phyloP scores from a whole-genome alignment of 495 filamentous ascomycete genomes.

The Symbiotaphrina buchneri region DNA sequence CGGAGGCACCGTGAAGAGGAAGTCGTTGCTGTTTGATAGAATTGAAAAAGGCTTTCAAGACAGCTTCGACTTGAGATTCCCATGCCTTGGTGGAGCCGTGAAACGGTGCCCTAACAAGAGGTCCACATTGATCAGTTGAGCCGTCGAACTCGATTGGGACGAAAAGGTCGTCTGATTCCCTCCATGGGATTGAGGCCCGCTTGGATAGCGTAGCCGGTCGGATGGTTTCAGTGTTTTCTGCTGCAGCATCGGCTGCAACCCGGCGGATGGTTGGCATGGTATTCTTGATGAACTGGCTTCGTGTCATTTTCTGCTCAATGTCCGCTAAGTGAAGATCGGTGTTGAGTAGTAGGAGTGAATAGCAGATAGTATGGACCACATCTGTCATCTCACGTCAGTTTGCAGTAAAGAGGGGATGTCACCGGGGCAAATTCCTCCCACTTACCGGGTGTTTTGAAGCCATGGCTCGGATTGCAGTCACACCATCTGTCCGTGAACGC shows the following conservation, averaged over 20 bases:
- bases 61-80: constrained; percentile 73
- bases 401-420: neutral
- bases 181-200: constrained; percentile 14
- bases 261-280: constrained; percentile 76
- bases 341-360: constrained; percentile 85
- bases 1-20: constrained; percentile 47
- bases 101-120: constrained; percentile 65
- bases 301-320: constrained; percentile 90
- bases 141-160: constrained; percentile 8
- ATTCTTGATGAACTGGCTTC: constrained; percentile 84
- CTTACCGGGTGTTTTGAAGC: constrained; percentile 72
- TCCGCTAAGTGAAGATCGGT: constrained; percentile 91
- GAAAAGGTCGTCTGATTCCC: neutral
- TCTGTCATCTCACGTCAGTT: constrained; percentile 23
- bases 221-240: constrained; percentile 38
- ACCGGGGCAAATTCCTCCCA: neutral
- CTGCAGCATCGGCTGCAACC: constrained; percentile 44
- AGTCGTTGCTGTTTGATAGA: constrained; percentile 71
- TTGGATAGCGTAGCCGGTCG: constrained; percentile 21
- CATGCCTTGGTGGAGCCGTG: constrained; percentile 57
- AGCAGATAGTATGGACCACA: constrained; percentile 92
- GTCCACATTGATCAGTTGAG: constrained; percentile 17
- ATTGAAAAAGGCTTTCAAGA: constrained; percentile 79
- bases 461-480: constrained; percentile 80
- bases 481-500: constrained; percentile 81